Evolutionary conservation across 2,329 filamentous ascomycete species (phyloP).

Genomic region (Aspergillus costaricaensis): DNA sequence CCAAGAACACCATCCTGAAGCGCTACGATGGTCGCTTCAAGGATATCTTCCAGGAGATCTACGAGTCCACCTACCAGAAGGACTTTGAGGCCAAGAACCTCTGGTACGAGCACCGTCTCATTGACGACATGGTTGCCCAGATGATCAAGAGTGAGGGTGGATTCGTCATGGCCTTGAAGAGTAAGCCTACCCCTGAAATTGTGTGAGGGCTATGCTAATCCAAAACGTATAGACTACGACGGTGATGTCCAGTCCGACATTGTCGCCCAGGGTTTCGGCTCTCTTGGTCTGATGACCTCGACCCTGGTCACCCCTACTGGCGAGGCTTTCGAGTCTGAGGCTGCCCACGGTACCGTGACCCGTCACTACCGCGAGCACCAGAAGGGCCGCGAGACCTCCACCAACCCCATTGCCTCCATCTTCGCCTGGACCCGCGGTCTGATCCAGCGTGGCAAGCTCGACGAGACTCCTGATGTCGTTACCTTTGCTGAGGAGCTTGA

Average conservation of each 20-base stretch:
- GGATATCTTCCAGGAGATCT: slow-evolving; percentile 98
- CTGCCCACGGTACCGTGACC: slow-evolving; percentile 96
- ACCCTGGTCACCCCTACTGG: slow-evolving; percentile 95
- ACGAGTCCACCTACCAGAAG: slow-evolving; percentile 81
- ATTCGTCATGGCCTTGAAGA: slow-evolving; percentile 98
- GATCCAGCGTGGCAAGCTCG: slow-evolving; percentile 87
- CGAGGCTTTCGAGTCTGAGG: slow-evolving; percentile 96
- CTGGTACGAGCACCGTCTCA: slow-evolving; percentile 99
- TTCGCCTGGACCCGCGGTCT: slow-evolving; percentile 98
- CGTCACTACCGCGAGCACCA: slow-evolving; percentile 99
- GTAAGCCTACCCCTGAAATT: slow-evolving; percentile 52
- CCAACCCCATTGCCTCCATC: slow-evolving; percentile 98
- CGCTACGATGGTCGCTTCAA: slow-evolving; percentile 99
- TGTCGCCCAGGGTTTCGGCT: slow-evolving; percentile 96
- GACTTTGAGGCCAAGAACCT: slow-evolving; percentile 89
- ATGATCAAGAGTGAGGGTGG: slow-evolving; percentile 99
- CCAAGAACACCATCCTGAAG: slow-evolving; percentile 99
- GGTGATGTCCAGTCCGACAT: slow-evolving; percentile 99
- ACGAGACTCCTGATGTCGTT: slow-evolving; percentile 87
- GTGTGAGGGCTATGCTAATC: no score
- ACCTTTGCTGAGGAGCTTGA: slow-evolving; percentile 90
- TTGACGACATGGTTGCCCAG: slow-evolving; percentile 99
- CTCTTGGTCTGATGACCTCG: slow-evolving; percentile 96
- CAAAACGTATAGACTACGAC: slow-evolving; percentile 63
- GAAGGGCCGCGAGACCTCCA: slow-evolving; percentile 95